Evolutionary conservation across 139 green algal species (phyloP).

Genomic region (Dunaliella primolecta): DNA sequence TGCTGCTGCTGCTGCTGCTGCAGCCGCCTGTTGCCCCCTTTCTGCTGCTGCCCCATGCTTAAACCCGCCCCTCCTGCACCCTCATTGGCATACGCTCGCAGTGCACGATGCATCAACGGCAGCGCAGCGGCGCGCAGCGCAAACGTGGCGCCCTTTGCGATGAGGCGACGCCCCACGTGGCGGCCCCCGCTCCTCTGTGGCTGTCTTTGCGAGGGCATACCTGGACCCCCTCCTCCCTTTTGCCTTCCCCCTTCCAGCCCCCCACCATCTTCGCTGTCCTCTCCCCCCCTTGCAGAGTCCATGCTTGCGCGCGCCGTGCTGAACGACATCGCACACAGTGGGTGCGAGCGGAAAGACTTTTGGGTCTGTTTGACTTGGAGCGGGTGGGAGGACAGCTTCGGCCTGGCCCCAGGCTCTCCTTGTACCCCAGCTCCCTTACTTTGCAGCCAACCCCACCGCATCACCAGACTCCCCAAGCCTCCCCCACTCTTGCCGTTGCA

Average conservation of each 20-base stretch:
- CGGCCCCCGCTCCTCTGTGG: neutral
- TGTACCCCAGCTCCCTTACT: neutral
- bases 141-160: neutral
- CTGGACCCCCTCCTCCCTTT: too few relatives aligned
- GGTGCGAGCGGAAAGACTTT: neutral
- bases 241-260: too few relatives aligned
- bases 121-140: neutral
- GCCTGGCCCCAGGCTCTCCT: neutral
- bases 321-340: neutral
- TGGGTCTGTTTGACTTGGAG: neutral
- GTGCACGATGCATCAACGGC: neutral
- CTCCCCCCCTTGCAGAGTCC: too few relatives aligned
- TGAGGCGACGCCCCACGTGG: neutral
- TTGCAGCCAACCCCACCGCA: neutral
- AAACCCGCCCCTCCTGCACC: neutral
- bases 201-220: neutral
- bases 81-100: neutral
- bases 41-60: neutral
- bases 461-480: too few relatives aligned
- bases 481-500: too few relatives aligned
- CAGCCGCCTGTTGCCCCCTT: neutral
- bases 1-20: neutral
- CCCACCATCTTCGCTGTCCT: too few relatives aligned
- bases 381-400: neutral
- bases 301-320: neutral